These are phyloP conservation scores for Solanum hybrid DNA, from an alignment of 305 asterid genomes.

Conservation along the genomic window DNA sequence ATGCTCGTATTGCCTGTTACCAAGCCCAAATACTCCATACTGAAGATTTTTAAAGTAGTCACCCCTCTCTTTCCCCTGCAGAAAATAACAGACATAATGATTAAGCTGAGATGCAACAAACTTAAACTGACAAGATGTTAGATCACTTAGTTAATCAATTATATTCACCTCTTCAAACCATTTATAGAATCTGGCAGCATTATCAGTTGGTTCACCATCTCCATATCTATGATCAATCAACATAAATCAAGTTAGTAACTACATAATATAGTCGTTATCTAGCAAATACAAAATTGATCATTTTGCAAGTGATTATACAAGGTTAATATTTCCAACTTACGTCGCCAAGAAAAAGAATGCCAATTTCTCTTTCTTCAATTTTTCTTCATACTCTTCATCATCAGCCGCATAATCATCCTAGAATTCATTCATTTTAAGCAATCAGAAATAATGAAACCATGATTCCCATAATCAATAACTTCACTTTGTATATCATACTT, in stretches of 20 bases:
- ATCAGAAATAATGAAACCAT: background rate
- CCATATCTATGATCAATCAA: conserved; percentile 75
- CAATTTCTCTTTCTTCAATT: conserved; percentile 64
- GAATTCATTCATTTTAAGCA: conserved; percentile 6
- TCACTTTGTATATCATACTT: background rate
- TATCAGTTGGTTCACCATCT: conserved; percentile 99
- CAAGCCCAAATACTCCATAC: conserved; percentile 89
- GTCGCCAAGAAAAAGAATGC: conserved; percentile 91
- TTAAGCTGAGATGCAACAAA: conserved; percentile 13
- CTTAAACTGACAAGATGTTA: background rate
- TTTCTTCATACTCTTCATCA: conserved; percentile 81
- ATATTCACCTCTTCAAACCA: conserved; percentile 76
- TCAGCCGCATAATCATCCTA: conserved; percentile 98
- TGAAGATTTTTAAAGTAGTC: conserved; percentile 67
- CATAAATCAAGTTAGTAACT: conserved; percentile 36
- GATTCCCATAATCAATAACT: background rate
- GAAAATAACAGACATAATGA: background rate
- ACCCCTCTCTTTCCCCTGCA: conserved; percentile 67
- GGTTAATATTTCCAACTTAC: conserved; percentile 32
- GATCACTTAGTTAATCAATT: background rate
- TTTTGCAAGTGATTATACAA: conserved; percentile 2
- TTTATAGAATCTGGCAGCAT: conserved; percentile 91
- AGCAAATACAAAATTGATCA: background rate
- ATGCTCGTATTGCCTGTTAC: conserved; percentile 95
- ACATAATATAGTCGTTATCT: conserved; percentile 5